Base-by-base conservation (phyloP, 441 rosid species). In the Gossypium schwendimanii region DNA sequence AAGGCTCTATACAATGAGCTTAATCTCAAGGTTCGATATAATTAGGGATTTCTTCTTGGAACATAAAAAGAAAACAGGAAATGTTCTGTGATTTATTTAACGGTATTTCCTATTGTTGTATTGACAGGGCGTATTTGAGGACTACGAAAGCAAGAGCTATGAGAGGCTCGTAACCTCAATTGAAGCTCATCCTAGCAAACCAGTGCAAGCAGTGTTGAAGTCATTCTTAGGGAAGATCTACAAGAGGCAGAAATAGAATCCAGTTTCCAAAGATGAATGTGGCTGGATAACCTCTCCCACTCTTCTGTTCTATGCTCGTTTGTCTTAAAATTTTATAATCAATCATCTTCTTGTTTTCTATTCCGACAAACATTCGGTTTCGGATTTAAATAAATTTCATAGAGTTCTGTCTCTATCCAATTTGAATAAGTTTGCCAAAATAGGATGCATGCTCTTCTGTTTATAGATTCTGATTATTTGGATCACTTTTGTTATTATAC, bases 211-310 rank as follows among this genome's bases (percentile, higher is more conserved):
- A 50, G 94, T 92, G 79, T 86, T 92, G 81, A 90, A 87, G 83
- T 87, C 93, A 1, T 92, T 92, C 81, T 73, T 89, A 89, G 91
- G 82, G 4, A 92, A 92, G 85, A 92, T 92, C 77, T 92, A 91
- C 92, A 89, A 91, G 90, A 91, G 98, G 77, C 86, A 87, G 80
- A 91, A 87, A 78, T 92, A 81, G 82, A 76, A 53, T 71, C 26
- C 18, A 44, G 50, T 55, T 44, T 59, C 41, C 44, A 26, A 14
- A 41, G 59, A 52, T 31, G 54, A 23, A 36, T 24, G 15, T 59
- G 23, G 65, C 10, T 21, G 11, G 54, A 15, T 26, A 4, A 15
- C 45, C 26, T 47, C 18, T 45, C 26, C 55, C 14, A 45, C 41
- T 58, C 64, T 20, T 20, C 17, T 23, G 26, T 31, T 70, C 7